These are phyloP conservation scores for Lecanosticta acicola DNA, from an alignment of 2,329 filamentous ascomycete species.

Conservation along the genomic window DNA sequence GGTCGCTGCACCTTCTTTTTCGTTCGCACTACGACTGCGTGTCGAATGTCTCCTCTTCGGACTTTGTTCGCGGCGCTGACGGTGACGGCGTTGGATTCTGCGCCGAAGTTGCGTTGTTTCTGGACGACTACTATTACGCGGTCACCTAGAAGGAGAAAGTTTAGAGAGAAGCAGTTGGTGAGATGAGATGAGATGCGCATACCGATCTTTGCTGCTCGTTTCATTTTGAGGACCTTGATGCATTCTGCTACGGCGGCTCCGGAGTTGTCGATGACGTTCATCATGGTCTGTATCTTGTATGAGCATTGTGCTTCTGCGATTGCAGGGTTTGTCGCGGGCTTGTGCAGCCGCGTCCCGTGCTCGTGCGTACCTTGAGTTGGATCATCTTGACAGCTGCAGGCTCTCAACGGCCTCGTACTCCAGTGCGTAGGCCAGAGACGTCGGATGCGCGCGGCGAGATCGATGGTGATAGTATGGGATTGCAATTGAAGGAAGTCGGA, in stretches of 20 bases:
- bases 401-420: neutral
- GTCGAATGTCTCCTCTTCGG: slow-evolving; percentile 89
- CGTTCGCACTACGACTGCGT: slow-evolving; percentile 91
- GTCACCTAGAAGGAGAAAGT: slow-evolving; percentile 46
- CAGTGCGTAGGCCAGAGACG: neutral
- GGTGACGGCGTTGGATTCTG: slow-evolving; percentile 66
- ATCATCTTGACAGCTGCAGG: slow-evolving; percentile 61
- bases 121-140: slow-evolving; percentile 96
- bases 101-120: slow-evolving; percentile 76
- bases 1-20: slow-evolving; percentile 78
- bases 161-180: neutral
- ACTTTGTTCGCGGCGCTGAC: slow-evolving; percentile 82
- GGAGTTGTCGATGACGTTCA: slow-evolving; percentile 99
- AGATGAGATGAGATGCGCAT: neutral
- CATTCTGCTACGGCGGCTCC: slow-evolving; percentile 96
- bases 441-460: neutral
- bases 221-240: slow-evolving; percentile 85
- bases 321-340: no score
- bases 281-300: slow-evolving; percentile 88
- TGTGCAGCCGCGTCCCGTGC: neutral
- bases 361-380: slow-evolving; percentile 44
- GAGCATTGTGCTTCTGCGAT: no score
- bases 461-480: neutral
- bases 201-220: slow-evolving; percentile 81
- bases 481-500: neutral